Evolutionary conservation across 225 moss, liverwort and hornwort genomes (phyloP), one percentile per base, ranked within the genome.

Genomic region (Pseudisothecium myosuroides): DNA sequence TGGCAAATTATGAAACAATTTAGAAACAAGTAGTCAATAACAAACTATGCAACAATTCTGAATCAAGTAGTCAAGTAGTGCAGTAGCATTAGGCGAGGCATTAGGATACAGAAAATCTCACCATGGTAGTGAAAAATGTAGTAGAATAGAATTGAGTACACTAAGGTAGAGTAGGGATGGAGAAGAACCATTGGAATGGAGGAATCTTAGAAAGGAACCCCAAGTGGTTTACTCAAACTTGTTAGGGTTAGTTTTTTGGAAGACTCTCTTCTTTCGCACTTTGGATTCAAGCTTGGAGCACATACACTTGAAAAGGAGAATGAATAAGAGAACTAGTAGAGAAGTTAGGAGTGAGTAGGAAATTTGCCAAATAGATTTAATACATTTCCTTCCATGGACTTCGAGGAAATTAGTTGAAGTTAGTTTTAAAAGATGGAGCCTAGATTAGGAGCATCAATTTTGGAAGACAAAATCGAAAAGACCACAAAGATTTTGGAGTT

Each of bases 161-260:
- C 10, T 20, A 20, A 36, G 19, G 11, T 19, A 36, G 19, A 34
- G 36, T 66, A 66, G 19, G 66, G 11, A 36, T 66, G 9, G 34
- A 32, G 6, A 37, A 37, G n/a, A 21, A 4, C 12, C 12, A 37
- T n/a, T 37, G 4, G 11, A 32, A 67, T 67, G n/a, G n/a, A n/a
- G 7, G 3, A n/a, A n/a, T 1, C 1, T 2, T 6, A n/a, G 21
- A 9, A 12, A n/a, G 21, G 10, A 37, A 0, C 37, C 1, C 11
- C 37, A n/a, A 7, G 4, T 37, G 12, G 7, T 67, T 67, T 4
- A n/a, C n/a, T 37, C 12, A 67, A 37, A 6, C 12, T 12, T 21
- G 5, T 13, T 13, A n/a, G 4, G n/a, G 7, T n/a, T 23, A 7
- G 2, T 12, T n/a, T n/a, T 12, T 20, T 1, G 67, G 11, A 5